Percentiles rank a stretch among this genome's conserved stretches.
phyloP scores from a whole-genome alignment of 2,329 filamentous ascomycete species.

The Cordyceps cicadae region DNA sequence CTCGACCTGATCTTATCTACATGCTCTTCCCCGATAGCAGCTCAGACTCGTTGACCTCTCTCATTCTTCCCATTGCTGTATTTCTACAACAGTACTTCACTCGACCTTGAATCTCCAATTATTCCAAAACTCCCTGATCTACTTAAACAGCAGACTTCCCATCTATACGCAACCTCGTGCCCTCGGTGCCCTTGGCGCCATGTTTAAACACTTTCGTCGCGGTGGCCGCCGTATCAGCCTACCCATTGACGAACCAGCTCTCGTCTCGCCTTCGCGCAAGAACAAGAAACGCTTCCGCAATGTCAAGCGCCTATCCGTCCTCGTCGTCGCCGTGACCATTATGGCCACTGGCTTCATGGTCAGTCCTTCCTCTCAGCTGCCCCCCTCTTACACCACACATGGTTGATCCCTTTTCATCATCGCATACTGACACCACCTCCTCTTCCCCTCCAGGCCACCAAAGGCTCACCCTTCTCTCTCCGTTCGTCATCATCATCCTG shows the following conservation, averaged over 20 bases:
- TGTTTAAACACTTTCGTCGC: conserved; percentile 10
- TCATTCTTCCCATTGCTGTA: neutral
- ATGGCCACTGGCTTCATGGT: conserved; percentile 11
- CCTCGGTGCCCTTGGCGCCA: neutral
- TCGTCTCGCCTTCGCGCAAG: neutral
- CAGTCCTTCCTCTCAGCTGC: neutral
- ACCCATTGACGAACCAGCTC: conserved; percentile 7
- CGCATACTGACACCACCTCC: neutral
- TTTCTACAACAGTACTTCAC: neutral
- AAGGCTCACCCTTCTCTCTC: neutral
- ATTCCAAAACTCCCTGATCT: too few relatives aligned
- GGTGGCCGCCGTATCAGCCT: conserved; percentile 3
- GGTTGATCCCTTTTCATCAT: neutral
- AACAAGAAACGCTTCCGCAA: conserved; percentile 8
- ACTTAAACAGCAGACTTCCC: neutral
- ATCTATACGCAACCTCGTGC: neutral
- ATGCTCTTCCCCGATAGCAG: neutral
- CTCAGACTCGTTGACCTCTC: neutral
- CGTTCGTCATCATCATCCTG: neutral
- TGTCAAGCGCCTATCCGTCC: conserved; percentile 7
- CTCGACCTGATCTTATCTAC: neutral
- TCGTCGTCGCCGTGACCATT: conserved; percentile 8
- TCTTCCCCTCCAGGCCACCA: neutral
- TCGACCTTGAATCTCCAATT: too few relatives aligned
- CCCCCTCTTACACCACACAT: neutral